Base-by-base conservation (phyloP, 2,329 filamentous ascomycete genomes). In the Magnaporthiopsis rhizophila region DNA sequence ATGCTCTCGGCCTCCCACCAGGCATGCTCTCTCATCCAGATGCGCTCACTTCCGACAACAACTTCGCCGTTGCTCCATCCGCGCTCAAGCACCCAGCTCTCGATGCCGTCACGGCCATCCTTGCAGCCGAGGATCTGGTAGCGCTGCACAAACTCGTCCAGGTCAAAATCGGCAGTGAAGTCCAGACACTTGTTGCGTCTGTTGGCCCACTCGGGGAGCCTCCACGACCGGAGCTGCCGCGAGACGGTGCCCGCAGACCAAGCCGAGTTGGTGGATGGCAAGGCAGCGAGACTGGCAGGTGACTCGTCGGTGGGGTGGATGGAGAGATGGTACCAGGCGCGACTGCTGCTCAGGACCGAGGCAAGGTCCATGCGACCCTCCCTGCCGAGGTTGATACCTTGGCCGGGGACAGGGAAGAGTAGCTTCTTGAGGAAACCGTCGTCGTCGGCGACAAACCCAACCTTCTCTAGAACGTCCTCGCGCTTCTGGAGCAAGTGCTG, bases 61-160 rank as follows among this genome's bases (percentile, higher is more conserved):
- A 98, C 92, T 77, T 98, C 95, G 56, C 95, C 95, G 70, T 99
- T 99, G 78, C 92, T 97, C 95, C 95, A 99, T 1, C 95, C 95
- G 65, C 95, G 88, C 76, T 98, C 93, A 62, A 98, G 83, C 65
- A 96, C 83, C 92, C 94, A 99, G 71, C 85, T 96, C 73, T 98
- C 92, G 63, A 97, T 92, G 61, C 94, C 95, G 67, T 99, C 95
- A 67, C 87, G 87, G 65, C 95, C 95, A 68, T 96, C 92, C 69
- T 89, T 86, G 75, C 95, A 99, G 18, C 95, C 95, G 0, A 99
- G 83, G 7, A 86, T 81, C 6, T 87, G 81, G 73, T 97, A 99
- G 59, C 95, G 87, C 69, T 89, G 87, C 26, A 88, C 85, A 71
- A 99, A 98, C 74, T 99, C 95, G 21, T 97, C 91, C 6, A 93